Percentiles rank a stretch among this genome's conserved stretches.
phyloP scores from a whole-genome alignment of 1,284 basidiomycete species.

The Schizopora paradoxa region DNA sequence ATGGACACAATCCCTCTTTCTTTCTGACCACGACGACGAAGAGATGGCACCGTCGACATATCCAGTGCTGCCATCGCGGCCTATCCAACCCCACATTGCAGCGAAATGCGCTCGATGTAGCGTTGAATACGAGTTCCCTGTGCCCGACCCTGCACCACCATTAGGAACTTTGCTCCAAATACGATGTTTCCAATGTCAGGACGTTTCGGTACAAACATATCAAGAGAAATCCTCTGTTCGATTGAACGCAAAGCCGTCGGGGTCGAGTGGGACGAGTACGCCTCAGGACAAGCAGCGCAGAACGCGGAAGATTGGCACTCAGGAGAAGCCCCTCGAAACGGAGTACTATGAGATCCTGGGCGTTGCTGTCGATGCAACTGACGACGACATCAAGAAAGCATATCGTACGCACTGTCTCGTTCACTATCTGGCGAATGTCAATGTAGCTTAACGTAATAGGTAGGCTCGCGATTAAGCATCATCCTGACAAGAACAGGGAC shows the following conservation, averaged over 20 bases:
- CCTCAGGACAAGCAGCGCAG: constrained; percentile 29
- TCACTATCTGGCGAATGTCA: background rate
- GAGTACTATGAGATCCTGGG: constrained; percentile 86
- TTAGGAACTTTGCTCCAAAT: constrained; percentile 62
- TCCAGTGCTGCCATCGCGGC: constrained; percentile 50
- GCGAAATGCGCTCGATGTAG: constrained; percentile 62
- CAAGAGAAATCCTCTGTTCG: constrained; percentile 33
- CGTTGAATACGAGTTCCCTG: constrained; percentile 65
- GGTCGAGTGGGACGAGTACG: constrained; percentile 17
- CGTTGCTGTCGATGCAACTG: constrained; percentile 67
- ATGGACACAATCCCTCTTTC: background rate
- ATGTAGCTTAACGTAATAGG: constrained; percentile 39
- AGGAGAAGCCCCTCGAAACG: constrained; percentile 85
- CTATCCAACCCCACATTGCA: constrained; percentile 55
- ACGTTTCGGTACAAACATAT: constrained; percentile 55
- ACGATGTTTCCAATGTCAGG: constrained; percentile 64
- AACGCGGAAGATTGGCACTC: constrained; percentile 74
- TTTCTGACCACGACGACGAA: constrained; percentile 20
- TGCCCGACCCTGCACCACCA: constrained; percentile 60
- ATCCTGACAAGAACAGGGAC: constrained; percentile 90
- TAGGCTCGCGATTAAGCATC: constrained; percentile 89
- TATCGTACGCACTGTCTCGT: constrained; percentile 56
- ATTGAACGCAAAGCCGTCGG: constrained; percentile 25
- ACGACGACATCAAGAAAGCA: constrained; percentile 92
- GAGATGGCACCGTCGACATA: too few species aligned